Conservation (phyloP, 108 stramenopile species). For the Pseudonitzschia multiseries region DNA sequence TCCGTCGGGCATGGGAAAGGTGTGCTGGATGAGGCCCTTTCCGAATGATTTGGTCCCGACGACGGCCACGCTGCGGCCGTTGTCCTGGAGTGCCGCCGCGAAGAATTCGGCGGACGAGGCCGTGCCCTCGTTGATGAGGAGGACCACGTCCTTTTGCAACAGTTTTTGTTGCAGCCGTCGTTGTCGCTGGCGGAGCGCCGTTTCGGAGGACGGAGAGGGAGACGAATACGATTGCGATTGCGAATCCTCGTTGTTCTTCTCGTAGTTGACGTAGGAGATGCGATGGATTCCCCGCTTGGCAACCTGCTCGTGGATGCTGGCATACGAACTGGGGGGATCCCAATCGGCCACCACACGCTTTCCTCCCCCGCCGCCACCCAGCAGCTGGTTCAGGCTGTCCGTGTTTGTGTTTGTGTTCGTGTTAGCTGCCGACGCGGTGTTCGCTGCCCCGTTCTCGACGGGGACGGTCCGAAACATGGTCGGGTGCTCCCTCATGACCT, state of each 20-base stretch:
- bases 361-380: not conserved
- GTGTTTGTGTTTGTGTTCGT: not conserved
- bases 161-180: not conserved
- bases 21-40: conserved; percentile 82
- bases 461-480: conserved; percentile 42
- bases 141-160: conserved; percentile 63
- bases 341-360: conserved; percentile 1
- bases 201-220: not conserved
- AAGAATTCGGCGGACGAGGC: conserved; percentile 85
- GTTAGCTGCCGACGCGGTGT: not conserved
- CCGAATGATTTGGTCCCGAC: conserved; percentile 79
- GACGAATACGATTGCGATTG: no score
- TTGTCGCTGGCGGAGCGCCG: not conserved
- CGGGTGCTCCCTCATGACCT: conserved; percentile 68
- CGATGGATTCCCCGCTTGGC: conserved; percentile 60
- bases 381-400: not conserved
- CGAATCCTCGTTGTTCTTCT: conserved; percentile 2
- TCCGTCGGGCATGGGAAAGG: conserved; percentile 89
- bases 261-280: conserved; percentile 2
- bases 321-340: conserved; percentile 62
- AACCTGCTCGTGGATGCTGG: conserved; percentile 66
- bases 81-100: conserved; percentile 73
- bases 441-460: not conserved
- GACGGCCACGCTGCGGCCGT: conserved; percentile 70
- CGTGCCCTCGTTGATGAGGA: conserved; percentile 86